phyloP scores from a whole-genome alignment of 495 filamentous ascomycete genomes.

The Aspergillus affinis region DNA sequence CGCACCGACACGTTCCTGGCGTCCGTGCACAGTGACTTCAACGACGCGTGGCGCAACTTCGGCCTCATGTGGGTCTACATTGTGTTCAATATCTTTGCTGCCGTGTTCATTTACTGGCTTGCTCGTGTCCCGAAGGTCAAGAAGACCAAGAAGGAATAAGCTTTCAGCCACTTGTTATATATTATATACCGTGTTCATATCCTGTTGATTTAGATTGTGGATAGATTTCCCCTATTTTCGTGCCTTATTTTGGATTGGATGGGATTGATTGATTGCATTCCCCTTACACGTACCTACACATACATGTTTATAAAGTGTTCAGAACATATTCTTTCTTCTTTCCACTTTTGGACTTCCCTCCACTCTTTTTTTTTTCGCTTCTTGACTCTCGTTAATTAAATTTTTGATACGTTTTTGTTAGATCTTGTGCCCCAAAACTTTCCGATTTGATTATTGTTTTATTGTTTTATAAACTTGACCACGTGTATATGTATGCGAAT shows the following conservation, averaged over 20 bases:
- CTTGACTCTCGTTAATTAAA: background rate
- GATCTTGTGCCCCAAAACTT: too few relatives aligned
- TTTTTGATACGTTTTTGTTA: background rate
- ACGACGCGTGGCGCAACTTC: conserved; percentile 70
- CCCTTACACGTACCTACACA: background rate
- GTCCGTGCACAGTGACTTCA: conserved; percentile 47
- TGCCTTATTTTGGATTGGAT: background rate
- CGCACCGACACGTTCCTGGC: conserved; percentile 64
- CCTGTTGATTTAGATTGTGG: background rate
- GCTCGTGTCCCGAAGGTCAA: conserved; percentile 69
- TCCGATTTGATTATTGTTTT: too few relatives aligned
- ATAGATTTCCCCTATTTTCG: background rate
- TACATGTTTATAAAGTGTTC: background rate
- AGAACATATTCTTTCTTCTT: background rate
- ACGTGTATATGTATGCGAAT: too few relatives aligned
- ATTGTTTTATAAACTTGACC: too few relatives aligned
- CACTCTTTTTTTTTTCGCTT: background rate
- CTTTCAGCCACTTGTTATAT: conserved; percentile 1
- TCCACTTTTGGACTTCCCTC: background rate
- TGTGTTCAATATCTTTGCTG: conserved; percentile 67
- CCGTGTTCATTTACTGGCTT: conserved; percentile 76
- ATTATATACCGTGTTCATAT: conserved; percentile 9
- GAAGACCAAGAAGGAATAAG: conserved; percentile 31
- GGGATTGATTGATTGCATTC: too few relatives aligned
- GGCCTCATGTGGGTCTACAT: conserved; percentile 67